Evolutionary conservation across 2,329 filamentous ascomycete genomes (phyloP), one percentile per base, ranked within the genome.

Genomic region (Arthrocladium fulminans): DNA sequence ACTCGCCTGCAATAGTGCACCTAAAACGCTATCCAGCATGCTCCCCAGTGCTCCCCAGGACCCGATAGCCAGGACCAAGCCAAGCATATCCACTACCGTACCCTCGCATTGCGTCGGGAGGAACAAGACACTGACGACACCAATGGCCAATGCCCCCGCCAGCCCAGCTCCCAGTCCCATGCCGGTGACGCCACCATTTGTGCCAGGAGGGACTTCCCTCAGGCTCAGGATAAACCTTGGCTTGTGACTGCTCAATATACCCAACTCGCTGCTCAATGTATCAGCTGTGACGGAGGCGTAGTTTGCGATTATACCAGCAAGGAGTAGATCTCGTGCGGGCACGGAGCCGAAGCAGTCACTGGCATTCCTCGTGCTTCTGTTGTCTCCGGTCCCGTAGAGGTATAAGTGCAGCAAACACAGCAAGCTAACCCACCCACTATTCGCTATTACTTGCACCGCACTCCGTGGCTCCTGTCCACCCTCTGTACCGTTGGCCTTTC

Each of bases 181-280:
- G 0, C 80, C 57, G 0, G 88, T 94, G 7, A 98, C 86, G 13
- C 90, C 92, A 25, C 92, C 92, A 62, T 98, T 98, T 35, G 92
- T 97, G 43, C 92, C 92, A 1, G 79, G 83, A 0, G 92, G 89
- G 0, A 97, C 92, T 54, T 79, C 76, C 51, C 85, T 82, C 13
- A 76, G 80, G 12, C 86, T 89, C 3, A 88, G 96, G 62, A 98
- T 90, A 30, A 98, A 78, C 29, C 89, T 81, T 7, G 92, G 92
- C 38, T 79, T 71, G 20, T 76, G 76, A 51, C 75, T 79, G 5
- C 89, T 84, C 10, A 98, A 74, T 49, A 98, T 98, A 12, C 92
- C 92, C 17, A 98, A 80, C 70, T 98, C 92, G 9, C 88, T 95
- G 49, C 86, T 89, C 64, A 96, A 92, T 0, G 92, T 98, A 65